Evolutionary conservation across 768 basidiomycete genomes (phyloP), one percentile per base, ranked within the genome.

Genomic region (Boletus eberwhitei): DNA sequence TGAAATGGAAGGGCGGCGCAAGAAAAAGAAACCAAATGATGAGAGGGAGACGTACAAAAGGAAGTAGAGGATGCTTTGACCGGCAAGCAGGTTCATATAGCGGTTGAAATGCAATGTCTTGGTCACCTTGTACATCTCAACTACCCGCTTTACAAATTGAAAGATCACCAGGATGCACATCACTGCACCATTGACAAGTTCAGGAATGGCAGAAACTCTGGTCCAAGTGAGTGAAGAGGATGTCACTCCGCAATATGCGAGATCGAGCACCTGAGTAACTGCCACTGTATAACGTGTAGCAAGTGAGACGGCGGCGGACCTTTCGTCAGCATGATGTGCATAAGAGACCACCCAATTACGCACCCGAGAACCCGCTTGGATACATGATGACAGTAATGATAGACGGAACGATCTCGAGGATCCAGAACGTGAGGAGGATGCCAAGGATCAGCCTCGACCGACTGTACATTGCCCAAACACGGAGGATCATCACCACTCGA

Each of bases 401-500:
- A 16, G 37, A 19, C 19, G 26, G 19, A 11, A 63, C 2, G 2
- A 55, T 29, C 21, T 63, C 60, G 13, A 29, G 3, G 2, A 14
- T 4, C 12, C 52, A 63, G 19, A 59, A 36, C 1, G 40, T 9
- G 19, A 63, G 57, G 26, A 63, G 61, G 14, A 44, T 19, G 2
- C 47, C 35, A 21, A 62, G 53, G 5, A 62, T 29, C 13, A 52
- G 31, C 35, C 32, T 59, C 5, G 61, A 61, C 7, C 21, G 40
- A 12, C 11, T 4, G 26, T 61, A 59, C 34, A 61, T 21, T 38
- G 46, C 56, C 52, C 56, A 63, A 21, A 63, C 42, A 34, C 56
- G 61, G 11, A 63, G 50, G 24, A 63, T 52, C 60, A 62, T 62
- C 8, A 31, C 40, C 46, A 62, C 60, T 59, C 11, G 11, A 45